These are phyloP conservation scores for Macrophomina phaseolina DNA, from an alignment of 2,329 filamentous ascomycete species.

Conservation along the genomic window DNA sequence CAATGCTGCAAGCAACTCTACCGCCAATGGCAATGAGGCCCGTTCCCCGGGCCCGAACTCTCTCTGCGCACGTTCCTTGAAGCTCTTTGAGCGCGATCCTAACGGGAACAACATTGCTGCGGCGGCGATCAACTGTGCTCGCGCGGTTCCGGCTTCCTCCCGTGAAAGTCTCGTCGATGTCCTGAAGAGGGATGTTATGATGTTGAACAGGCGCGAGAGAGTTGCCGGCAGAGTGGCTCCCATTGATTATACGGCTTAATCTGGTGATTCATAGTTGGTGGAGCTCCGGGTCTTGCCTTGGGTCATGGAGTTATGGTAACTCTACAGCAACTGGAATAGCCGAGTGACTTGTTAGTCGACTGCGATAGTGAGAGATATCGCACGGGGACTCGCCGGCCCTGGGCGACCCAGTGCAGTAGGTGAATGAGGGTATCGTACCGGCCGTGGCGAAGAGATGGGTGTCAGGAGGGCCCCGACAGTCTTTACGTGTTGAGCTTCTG, in stretches of 20 bases:
- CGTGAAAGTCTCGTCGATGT: slow-evolving; percentile 7
- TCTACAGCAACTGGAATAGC: neutral
- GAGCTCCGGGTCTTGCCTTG: neutral
- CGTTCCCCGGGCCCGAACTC: neutral
- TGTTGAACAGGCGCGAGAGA: neutral
- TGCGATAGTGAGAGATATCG: too few species aligned
- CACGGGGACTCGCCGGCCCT: neutral
- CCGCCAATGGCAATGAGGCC: neutral
- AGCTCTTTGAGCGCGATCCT: slow-evolving; percentile 9
- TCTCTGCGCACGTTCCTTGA: neutral
- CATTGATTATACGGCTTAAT: neutral
- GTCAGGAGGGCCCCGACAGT: neutral
- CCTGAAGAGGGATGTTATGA: slow-evolving; percentile 18
- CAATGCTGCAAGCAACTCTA: neutral
- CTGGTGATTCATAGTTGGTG: neutral
- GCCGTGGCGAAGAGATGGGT: neutral
- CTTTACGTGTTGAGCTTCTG: neutral
- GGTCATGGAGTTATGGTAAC: neutral
- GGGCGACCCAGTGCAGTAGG: neutral
- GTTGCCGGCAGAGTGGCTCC: neutral
- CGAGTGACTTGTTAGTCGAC: too few species aligned
- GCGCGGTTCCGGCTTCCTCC: slow-evolving; percentile 1
- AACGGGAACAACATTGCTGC: neutral
- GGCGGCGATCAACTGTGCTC: slow-evolving; percentile 17
- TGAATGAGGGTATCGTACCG: neutral